Percentiles rank a stretch among this genome's conserved stretches.
Evolutionary conservation across 805 yeast genomes (phyloP).

Genomic region (Lipomyces sp.): DNA sequence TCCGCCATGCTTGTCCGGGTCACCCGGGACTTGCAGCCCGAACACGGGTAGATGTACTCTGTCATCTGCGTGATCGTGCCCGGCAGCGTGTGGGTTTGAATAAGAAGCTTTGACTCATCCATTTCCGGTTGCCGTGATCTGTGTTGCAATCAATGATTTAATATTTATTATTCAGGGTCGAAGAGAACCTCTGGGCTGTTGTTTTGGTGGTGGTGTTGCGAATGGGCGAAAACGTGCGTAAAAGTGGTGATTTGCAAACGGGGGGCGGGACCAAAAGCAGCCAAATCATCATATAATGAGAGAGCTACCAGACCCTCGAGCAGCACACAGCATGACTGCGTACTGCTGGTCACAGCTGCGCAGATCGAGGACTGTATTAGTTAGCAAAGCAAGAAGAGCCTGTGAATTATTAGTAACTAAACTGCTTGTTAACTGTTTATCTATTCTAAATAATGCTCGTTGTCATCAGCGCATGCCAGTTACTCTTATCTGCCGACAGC

Average conservation of each 20-base stretch:
- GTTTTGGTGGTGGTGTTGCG: constrained; percentile 1
- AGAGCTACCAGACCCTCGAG: neutral
- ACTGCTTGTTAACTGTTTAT: too few relatives aligned
- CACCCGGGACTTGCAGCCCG: constrained; percentile 37
- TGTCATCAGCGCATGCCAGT: too few relatives aligned
- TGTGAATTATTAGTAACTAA: too few relatives aligned
- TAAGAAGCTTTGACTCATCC: constrained; percentile 33
- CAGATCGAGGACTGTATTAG: neutral
- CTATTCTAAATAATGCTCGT: too few relatives aligned
- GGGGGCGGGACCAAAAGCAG: neutral
- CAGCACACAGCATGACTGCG: neutral
- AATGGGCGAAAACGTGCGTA: neutral
- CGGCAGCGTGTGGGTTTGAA: constrained; percentile 24
- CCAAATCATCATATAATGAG: neutral
- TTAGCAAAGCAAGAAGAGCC: too few relatives aligned
- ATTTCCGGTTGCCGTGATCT: constrained; percentile 4
- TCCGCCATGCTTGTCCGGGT: constrained; percentile 30
- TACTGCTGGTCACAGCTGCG: neutral
- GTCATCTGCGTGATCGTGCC: constrained; percentile 26
- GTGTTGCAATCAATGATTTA: too few relatives aligned
- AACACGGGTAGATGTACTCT: constrained; percentile 35
- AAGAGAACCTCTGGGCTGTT: neutral
- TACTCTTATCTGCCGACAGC: too few relatives aligned
- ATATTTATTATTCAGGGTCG: too few relatives aligned
- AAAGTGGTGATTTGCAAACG: constrained; percentile 1